Base-by-base conservation (phyloP, 2,329 filamentous ascomycete species). In the Ceratocystis lukuohia region DNA sequence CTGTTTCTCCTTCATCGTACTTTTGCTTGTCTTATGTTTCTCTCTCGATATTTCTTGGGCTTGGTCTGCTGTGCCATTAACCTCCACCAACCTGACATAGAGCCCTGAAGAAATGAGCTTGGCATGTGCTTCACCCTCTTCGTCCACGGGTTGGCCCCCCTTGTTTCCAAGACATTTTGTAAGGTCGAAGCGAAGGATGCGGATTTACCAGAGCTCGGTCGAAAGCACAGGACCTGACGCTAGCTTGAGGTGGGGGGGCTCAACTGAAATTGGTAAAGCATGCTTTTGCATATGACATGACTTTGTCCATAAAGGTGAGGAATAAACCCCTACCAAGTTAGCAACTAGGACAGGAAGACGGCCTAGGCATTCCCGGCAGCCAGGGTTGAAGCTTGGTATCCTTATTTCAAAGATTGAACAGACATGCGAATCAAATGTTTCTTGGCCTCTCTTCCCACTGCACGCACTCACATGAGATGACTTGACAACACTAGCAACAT, bases 141-240 rank as follows among this genome's bases (percentile, higher is more conserved):
- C 10, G 0, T 41, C 37, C 37, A 15, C 37, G 10, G 10, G 37
- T 5, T 41, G 3, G 37, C 37, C 37, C 12, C 37, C 33, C 33
- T 12, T 41, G 37, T n/a, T 33, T 30, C 48, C 48, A 20, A 37
- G 28, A 7, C 30, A 59, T n/a, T 59, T 59, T 59, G 56, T 41
- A 33, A 33, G 37, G 37, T 41, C 37, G 37, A 41, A 41, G 37
- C 37, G 56, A 59, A 59, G 56, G 56, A 59, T 59, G 56, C 28
- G 56, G 25, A 59, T 37, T 59, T 37, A 20, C 25, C 12, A 37
- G 17, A 37, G 25, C 28, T 37, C 17, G 20, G 56, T 20, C 30
- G 4, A 20, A 10, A 59, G 56, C 56, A 59, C 56, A 37, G 56
- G 56, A 59, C 56, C 56, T 37, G 56, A 37, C 56, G 56, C 56